Base-by-base conservation (phyloP, 441 rosid genomes). In the Erodium moschatum region DNA sequence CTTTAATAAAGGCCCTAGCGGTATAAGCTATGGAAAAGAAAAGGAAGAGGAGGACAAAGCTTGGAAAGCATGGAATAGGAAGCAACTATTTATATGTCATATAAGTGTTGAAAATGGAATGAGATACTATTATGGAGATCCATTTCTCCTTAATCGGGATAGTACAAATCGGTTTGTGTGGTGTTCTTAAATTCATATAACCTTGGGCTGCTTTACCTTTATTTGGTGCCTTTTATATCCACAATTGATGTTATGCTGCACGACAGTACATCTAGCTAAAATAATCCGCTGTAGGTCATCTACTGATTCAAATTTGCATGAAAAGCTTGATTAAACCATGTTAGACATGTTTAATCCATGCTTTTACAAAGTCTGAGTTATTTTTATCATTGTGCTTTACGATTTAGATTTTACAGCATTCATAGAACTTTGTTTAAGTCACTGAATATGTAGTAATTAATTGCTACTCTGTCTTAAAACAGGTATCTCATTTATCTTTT, bases 11-110 rank as follows among this genome's bases (percentile, higher is more conserved):
- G 75, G 86, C 78, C 77, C 61, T 15, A 56, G 67, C 11, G 31
- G 64, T 33, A 64, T 74, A 77, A 81, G 72, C 72, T 65, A 69
- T 74, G 64, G 67, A 65, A 78, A 70, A 74, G 69, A 38, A 19
- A 40, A 72, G 21, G 71, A 40, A 76, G 63, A 80, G 75, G 66
- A 73, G 44, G 77, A 76, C 80, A 76, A 64, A 50, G 8, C 67
- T 72, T 20, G 31, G 56, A 81, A 86, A 83, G 86, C 65, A 69
- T 61, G 70, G 74, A 81, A 81, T 72, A 79, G 73, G 70, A 70
- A 80, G 78, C 75, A 74, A 82, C 79, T 81, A 70, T 82, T 80
- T 73, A 73, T 65, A 70, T 74, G 81, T 73, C 75, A 69, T 74
- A 71, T 71, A 78, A 77, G 78, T 64, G 67, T 15, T 29, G 66